A percentile compares a stretch with the other conserved stretches of the same genome.
Conservation (phyloP, 176 grass and related monocot species). For the Raddia distichophylla region DNA sequence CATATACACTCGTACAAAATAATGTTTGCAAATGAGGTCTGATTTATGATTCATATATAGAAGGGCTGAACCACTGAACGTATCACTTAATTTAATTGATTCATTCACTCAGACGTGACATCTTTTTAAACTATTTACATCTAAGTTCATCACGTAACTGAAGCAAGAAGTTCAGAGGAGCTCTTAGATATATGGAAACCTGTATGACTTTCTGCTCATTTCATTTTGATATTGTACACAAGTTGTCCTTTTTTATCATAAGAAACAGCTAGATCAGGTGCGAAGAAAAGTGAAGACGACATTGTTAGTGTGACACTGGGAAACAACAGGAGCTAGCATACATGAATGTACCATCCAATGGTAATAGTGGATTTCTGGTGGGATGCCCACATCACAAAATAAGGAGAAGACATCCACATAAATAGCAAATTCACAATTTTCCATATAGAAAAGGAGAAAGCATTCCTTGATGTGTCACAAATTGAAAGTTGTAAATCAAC, state of each 20-base stretch:
- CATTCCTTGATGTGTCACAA: not conserved
- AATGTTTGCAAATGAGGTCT: not conserved
- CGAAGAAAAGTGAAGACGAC: not conserved
- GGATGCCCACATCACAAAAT: constrained; percentile 33
- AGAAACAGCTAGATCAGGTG: not conserved
- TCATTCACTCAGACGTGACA: not conserved
- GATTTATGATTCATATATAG: constrained; percentile 11
- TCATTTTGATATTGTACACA: not conserved
- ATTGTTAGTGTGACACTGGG: not conserved
- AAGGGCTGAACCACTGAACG: not conserved
- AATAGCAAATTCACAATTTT: constrained; percentile 15
- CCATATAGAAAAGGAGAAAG: not conserved
- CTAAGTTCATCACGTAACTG: not conserved
- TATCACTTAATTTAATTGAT: constrained; percentile 7
- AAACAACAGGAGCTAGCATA: constrained; percentile 28
- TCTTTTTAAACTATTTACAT: not conserved
- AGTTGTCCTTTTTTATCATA: not conserved
- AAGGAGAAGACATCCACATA: not conserved
- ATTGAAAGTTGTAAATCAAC: constrained; percentile 23
- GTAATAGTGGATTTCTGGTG: constrained; percentile 18
- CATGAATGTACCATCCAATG: constrained; percentile 9
- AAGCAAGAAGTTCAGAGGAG: constrained; percentile 5
- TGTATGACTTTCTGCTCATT: not conserved
- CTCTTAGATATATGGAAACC: constrained; percentile 19
- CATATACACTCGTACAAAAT: not conserved